Evolutionary conservation across 2,329 filamentous ascomycete species (phyloP), one percentile per base, ranked within the genome.

Genomic region (Ophiostoma triangulosporum): DNA sequence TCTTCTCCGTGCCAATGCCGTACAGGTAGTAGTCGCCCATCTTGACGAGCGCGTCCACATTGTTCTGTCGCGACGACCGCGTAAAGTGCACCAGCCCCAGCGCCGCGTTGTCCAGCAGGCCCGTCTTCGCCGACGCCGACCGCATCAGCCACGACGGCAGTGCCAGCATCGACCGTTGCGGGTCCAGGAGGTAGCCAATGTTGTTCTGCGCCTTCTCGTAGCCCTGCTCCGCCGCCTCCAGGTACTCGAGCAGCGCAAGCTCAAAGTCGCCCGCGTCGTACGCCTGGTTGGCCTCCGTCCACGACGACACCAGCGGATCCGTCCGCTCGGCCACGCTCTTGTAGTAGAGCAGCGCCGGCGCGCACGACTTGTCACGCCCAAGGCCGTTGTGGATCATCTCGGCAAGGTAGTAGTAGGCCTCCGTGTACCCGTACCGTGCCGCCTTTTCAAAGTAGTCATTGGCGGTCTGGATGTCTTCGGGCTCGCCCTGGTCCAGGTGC

Each of bases 1-100:
- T 86, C 0, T 72, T 62, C 7, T 78, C 71, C 0, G 85, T 79
- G 3, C 91, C 91, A 24, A 90, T 78, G 6, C 93, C 93, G 54
- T 80, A 70, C 31, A 95, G 81, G 66, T 98, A 97, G 68, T 97
- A 97, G 69, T 98, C 94, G 36, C 93, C 93, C 86, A 97, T 95
- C 70, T 98, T 98, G 59, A 98, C 86, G 58, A 95, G 76, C 0
- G 90, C 87, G 68, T 98, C 93, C 46, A 95, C 84, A 60, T 98
- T 98, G 48, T 83, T 79, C 65, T 98, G 94, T 60, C 88, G 86
- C 2, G 93, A 89, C 9, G 91, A 96, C 33, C 93, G 82, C 0
- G 91, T 96, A 88, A 90, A 98, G 69, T 95, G 93, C 33, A 95
- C 83, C 50, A 98, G 75, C 1, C 89, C 89, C 3, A 95, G 68